A percentile compares a stretch with the other conserved stretches of the same genome.
Conservation (phyloP, 1,284 basidiomycete genomes). For the Rhodotorula sp. region DNA sequence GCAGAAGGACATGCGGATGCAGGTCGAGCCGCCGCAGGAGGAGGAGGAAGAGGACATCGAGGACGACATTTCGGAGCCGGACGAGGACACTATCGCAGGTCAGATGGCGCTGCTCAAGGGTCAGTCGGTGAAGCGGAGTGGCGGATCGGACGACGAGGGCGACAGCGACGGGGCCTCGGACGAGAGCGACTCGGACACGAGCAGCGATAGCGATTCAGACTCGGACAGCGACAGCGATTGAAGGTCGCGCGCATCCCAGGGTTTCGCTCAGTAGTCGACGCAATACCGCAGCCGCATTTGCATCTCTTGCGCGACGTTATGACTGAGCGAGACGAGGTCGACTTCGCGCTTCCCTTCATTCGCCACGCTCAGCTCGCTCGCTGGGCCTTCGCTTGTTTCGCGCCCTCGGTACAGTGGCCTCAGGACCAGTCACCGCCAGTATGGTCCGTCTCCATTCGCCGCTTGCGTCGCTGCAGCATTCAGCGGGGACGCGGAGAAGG, state of each 20-base stretch:
- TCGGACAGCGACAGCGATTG: conserved; percentile 17
- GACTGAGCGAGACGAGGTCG: not conserved
- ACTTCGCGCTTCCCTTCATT: not conserved
- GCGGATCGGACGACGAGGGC: conserved; percentile 55
- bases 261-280: too few relatives aligned
- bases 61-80: conserved; percentile 92
- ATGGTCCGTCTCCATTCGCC: too few relatives aligned
- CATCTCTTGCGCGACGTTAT: not conserved
- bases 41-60: conserved; percentile 60
- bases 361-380: too few relatives aligned
- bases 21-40: conserved; percentile 53
- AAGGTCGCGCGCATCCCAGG: too few relatives aligned
- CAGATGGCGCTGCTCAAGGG: conserved; percentile 99
- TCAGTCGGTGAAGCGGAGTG: conserved; percentile 68
- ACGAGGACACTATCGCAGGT: conserved; percentile 90
- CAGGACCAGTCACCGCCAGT: too few relatives aligned
- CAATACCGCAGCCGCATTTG: not conserved
- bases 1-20: conserved; percentile 66
- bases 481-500: too few relatives aligned
- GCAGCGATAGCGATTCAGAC: conserved; percentile 47
- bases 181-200: conserved; percentile 15
- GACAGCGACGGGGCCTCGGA: conserved; percentile 43
- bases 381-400: too few relatives aligned
- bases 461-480: too few relatives aligned
- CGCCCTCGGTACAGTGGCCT: too few relatives aligned